Conservation (phyloP, 2,329 filamentous ascomycete species). For the Tolypocladium album region DNA sequence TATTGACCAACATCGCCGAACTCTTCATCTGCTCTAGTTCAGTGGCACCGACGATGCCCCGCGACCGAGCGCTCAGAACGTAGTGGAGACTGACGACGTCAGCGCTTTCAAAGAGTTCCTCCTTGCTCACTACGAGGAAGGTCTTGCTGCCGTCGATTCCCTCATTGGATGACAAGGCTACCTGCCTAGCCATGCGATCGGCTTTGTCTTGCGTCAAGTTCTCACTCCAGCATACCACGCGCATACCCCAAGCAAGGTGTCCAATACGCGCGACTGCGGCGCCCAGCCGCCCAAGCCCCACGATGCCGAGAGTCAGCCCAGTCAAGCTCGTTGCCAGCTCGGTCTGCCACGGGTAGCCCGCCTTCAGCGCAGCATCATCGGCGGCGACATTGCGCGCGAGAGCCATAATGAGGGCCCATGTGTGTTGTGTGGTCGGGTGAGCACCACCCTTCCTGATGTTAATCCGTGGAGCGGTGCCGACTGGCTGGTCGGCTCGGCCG, state of each 20-base stretch:
- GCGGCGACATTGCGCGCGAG: conserved; percentile 46
- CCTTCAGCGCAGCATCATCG: conserved; percentile 48
- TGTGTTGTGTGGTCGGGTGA: conserved; percentile 44
- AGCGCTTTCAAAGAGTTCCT: neutral
- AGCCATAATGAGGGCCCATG: conserved; percentile 44
- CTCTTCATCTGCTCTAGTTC: neutral
- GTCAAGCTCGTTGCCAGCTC: conserved; percentile 42
- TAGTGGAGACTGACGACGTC: neutral
- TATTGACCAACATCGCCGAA: neutral
- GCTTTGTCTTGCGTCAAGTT: conserved; percentile 54
- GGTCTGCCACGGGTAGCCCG: conserved; percentile 44
- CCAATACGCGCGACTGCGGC: conserved; percentile 48
- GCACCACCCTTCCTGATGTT: conserved; percentile 20
- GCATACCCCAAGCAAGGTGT: conserved; percentile 52
- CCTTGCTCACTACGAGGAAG: neutral
- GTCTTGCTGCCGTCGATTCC: neutral
- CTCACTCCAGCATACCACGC: conserved; percentile 51
- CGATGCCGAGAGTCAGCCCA: conserved; percentile 13
- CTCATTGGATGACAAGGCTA: conserved; percentile 38
- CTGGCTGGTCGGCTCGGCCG: neutral
- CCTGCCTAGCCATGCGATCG: conserved; percentile 39
- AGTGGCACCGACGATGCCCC: neutral
- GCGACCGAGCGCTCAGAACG: neutral
- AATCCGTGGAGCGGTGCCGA: conserved; percentile 31
- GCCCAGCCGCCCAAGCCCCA: conserved; percentile 55